phyloP scores from a whole-genome alignment of 2,329 filamentous ascomycete species.

The Colletotrichum higginsianum region DNA sequence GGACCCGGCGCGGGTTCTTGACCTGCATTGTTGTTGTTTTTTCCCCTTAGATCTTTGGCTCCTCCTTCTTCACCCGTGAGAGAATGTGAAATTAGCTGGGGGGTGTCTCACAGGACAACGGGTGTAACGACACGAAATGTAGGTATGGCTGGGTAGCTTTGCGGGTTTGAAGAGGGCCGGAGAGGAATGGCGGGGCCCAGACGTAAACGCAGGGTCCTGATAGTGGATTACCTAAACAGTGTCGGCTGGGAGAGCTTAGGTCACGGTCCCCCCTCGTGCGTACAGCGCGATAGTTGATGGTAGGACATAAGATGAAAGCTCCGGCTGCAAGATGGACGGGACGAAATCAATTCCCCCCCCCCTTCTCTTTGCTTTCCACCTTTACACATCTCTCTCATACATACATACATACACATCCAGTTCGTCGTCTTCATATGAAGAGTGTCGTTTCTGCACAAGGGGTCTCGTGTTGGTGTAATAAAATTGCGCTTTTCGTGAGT shows the following conservation, averaged over 20 bases:
- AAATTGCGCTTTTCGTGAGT: constrained; percentile 3
- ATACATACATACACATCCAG: background rate
- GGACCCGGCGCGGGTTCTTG: constrained; percentile 68
- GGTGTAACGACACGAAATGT: background rate
- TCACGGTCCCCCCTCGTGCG: background rate
- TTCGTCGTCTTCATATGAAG: too few relatives aligned
- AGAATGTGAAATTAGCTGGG: background rate
- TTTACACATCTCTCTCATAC: background rate
- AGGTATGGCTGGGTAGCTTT: background rate
- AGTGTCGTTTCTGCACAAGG: background rate
- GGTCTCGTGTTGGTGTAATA: background rate
- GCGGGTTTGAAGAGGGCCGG: background rate
- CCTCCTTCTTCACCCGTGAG: too few relatives aligned
- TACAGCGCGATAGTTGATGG: background rate
- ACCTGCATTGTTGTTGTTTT: constrained; percentile 54
- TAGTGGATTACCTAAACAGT: constrained; percentile 31
- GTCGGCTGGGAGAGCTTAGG: background rate
- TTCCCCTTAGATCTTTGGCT: background rate
- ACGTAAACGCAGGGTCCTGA: constrained; percentile 10
- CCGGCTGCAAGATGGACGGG: constrained; percentile 4
- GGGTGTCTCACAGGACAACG: background rate
- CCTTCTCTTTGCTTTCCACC: background rate
- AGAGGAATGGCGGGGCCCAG: constrained; percentile 27
- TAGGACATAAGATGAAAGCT: constrained; percentile 14
- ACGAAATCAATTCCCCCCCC: background rate